phyloP scores from a whole-genome alignment of 805 yeast species.

The Spencermartinsiella europaea region DNA sequence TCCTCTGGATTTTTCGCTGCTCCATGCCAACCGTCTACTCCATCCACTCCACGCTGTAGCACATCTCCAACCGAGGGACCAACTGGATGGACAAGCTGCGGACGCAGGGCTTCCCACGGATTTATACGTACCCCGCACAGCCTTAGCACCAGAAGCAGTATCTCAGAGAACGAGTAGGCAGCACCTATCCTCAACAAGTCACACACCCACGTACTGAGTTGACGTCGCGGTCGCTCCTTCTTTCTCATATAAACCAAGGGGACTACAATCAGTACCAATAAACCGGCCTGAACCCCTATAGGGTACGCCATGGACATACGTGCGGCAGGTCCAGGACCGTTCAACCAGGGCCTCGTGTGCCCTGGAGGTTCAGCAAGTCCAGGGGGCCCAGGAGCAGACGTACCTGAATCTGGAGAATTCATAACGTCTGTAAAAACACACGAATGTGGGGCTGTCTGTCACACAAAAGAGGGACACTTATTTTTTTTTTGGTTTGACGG shows the following conservation, averaged over 20 bases:
- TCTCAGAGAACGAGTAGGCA: conserved; percentile 9
- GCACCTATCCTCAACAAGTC: conserved; percentile 7
- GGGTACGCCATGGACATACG: background rate
- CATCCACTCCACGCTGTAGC: background rate
- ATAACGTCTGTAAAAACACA: no score
- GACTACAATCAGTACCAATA: conserved; percentile 8
- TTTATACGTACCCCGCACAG: background rate
- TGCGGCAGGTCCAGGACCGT: no score
- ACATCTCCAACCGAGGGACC: background rate
- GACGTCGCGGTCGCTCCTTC: conserved; percentile 12
- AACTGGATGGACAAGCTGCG: no score
- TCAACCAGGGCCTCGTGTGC: no score
- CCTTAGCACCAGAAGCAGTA: background rate
- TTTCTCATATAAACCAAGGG: conserved; percentile 9
- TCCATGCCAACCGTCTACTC: background rate
- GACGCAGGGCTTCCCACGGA: background rate
- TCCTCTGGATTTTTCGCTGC: background rate
- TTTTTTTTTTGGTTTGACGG: no score
- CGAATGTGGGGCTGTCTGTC: no score
- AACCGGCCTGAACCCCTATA: background rate
- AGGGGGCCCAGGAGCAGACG: no score
- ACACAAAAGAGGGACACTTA: no score
- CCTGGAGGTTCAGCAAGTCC: no score
- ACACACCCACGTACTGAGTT: conserved; percentile 8
- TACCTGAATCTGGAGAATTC: no score